Evolutionary conservation across 163 green algal genomes (phyloP), one percentile per base, ranked within the genome.

Genomic region (Scenedesmus sp.): DNA sequence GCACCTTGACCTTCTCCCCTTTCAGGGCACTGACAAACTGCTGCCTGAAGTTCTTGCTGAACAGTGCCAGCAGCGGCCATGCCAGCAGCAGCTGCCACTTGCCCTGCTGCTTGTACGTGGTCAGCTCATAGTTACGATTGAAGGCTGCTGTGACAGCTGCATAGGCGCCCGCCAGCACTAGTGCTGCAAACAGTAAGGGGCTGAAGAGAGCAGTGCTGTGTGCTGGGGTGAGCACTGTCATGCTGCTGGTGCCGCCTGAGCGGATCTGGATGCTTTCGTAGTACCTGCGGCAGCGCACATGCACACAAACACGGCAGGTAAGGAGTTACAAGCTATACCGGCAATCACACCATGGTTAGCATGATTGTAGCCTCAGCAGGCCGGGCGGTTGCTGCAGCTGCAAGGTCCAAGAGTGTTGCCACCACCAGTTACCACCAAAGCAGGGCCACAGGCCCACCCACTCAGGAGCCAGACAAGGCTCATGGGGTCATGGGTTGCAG

Each of bases 21-120:
- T 81, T 84, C 74, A 95, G 56, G 13, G 92, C 94, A 52, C 85
- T 88, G 5, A 76, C 59, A 62, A 95, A 95, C 87, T 95, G 94
- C 59, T 84, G 52, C 67, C 94, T 55, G 81, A 95, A 95, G 12
- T 81, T 82, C 5, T 60, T 86, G n/a, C 87, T 93, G 66, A 91
- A 90, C 7, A 90, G 60, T 18, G 92, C 18, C 74, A 95, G 91
- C 26, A 95, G 20, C 9, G 94, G 94, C 94, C 94, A 95, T 89
- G 90, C 34, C 52, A 91, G 59, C 87, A 91, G 23, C 76, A 95
- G 83, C 82, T 89, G 86, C 91, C 86, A 93, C 15, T 90, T 90
- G 60, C 87, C 88, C 16, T 54, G 26, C 70, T 93, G 66, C 55
- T 86, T 86, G 82, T 94, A 95, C 5, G 60, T 92, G 1, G 94